These are phyloP conservation scores for Bjerkandera adusta DNA, from an alignment of 1,284 basidiomycete species.

Conservation along the genomic window DNA sequence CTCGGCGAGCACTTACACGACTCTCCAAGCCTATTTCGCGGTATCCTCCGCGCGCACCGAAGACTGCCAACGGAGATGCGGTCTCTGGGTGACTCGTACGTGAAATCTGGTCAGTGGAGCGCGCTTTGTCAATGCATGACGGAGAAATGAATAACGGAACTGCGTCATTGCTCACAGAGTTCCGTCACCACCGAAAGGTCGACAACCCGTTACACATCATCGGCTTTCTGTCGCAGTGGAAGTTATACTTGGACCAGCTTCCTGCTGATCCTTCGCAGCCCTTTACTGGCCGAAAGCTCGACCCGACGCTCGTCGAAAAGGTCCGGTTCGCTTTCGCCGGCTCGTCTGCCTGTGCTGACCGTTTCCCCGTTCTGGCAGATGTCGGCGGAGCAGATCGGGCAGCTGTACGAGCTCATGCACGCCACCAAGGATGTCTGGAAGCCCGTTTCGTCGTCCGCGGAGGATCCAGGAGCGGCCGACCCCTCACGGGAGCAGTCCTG, in stretches of 20 bases:
- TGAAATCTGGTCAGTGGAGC: constrained; percentile 68
- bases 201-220: constrained; percentile 89
- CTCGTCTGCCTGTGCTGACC: background rate
- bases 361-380: constrained; percentile 46
- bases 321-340: constrained; percentile 33
- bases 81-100: constrained; percentile 82
- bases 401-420: constrained; percentile 91
- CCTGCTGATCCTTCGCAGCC: constrained; percentile 41
- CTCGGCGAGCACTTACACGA: too few relatives aligned
- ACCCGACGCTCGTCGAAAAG: constrained; percentile 79
- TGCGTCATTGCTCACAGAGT: constrained; percentile 51
- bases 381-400: constrained; percentile 89
- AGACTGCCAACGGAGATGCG: constrained; percentile 79
- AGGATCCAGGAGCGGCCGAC: background rate
- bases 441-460: constrained; percentile 28
- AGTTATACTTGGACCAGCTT: constrained; percentile 80
- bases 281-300: constrained; percentile 72
- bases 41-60: constrained; percentile 79
- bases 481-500: too few relatives aligned
- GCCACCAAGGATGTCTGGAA: constrained; percentile 87
- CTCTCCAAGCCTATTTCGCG: constrained; percentile 67
- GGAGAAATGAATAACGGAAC: background rate
- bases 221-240: constrained; percentile 93
- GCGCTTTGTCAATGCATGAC: background rate
- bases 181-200: constrained; percentile 74